Evolutionary conservation across 371 early-diverging fungal genomes (phyloP), one percentile per base, ranked within the genome.

Genomic region (Phascolomyces articulosus): DNA sequence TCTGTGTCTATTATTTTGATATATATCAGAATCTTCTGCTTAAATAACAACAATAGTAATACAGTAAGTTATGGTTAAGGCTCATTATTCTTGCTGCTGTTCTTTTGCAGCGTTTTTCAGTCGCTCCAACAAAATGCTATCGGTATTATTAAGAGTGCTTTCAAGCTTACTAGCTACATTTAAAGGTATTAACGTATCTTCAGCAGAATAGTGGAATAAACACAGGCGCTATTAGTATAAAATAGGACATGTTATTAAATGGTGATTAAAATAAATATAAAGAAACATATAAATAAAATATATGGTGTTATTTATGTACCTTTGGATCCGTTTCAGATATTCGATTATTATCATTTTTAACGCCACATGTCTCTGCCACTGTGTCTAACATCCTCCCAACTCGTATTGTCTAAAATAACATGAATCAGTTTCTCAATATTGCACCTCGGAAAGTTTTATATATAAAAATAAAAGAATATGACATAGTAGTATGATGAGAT

Each of bases 281-380:
- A 20, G 54, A 13, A 15, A 23, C 7, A 53, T 21, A 20, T 15
- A 28, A 27, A 53, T 29, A 55, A 55, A 10, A 20, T 55, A 60
- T 47, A 0, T 18, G 6, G 34, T 34, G 18, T 23, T 8, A 60
- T 55, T 15, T 6, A 15, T 38, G n/a, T 55, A 62, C 63, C 63
- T 62, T 38, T 8, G 63, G 55, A 29, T 62, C 63, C 26, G 34
- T 21, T 4, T 38, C 34, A 26, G 40, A 16, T 54, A 62, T 26
- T 3, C 40, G 54, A 41, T 62, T 53, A 41, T 62, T 62, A 28
- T 62, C 63, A 16, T 62, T 62, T 26, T 53, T 62, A 15, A 55
- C 55, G 20, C 26, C 20, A 54, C 55, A 21, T 55, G 34, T n/a
- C 8, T 53, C 41, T 18, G 63, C 63, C 15, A 62, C 10, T 26